These are phyloP conservation scores for Solanum pinnatisectum DNA, from an alignment of 257 asterid species.

Conservation along the genomic window DNA sequence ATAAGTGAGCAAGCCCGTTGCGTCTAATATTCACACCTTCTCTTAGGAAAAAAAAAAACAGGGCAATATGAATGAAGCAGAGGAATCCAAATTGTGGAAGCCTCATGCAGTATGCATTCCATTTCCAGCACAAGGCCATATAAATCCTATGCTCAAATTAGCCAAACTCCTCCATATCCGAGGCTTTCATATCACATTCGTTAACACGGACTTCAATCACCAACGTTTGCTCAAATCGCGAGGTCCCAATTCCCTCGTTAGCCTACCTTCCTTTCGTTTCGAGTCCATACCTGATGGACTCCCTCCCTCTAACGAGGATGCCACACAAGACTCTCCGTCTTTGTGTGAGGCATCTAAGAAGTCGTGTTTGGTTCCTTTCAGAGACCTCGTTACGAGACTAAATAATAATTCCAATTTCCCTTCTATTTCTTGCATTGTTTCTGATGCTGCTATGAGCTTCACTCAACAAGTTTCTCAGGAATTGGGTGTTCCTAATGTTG, in stretches of 20 bases:
- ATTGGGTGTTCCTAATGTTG: constrained; percentile 4
- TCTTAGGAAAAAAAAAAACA: no score
- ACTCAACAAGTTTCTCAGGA: constrained; percentile 4
- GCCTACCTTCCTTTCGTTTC: constrained; percentile 9
- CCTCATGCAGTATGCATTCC: constrained; percentile 23
- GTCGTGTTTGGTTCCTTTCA: constrained; percentile 7
- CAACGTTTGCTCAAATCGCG: background rate
- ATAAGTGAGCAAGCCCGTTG: background rate
- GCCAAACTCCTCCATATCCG: constrained; percentile 16
- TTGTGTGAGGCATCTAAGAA: constrained; percentile 7
- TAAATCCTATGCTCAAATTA: constrained; percentile 23
- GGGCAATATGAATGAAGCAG: background rate
- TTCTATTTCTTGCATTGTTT: constrained; percentile 9
- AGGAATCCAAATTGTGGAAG: background rate
- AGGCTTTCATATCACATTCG: constrained; percentile 27
- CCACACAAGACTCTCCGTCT: constrained; percentile 8
- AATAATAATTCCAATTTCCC: background rate
- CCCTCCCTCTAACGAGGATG: constrained; percentile 9
- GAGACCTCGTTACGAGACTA: constrained; percentile 6
- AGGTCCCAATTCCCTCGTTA: background rate
- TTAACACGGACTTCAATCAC: constrained; percentile 16
- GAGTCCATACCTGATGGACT: constrained; percentile 24
- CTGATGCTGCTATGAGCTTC: constrained; percentile 16
- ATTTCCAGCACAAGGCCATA: constrained; percentile 30
- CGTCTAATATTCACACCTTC: background rate